Conservation (phyloP, 2,329 filamentous ascomycete species). For the Coleophoma eucalyptorum region DNA sequence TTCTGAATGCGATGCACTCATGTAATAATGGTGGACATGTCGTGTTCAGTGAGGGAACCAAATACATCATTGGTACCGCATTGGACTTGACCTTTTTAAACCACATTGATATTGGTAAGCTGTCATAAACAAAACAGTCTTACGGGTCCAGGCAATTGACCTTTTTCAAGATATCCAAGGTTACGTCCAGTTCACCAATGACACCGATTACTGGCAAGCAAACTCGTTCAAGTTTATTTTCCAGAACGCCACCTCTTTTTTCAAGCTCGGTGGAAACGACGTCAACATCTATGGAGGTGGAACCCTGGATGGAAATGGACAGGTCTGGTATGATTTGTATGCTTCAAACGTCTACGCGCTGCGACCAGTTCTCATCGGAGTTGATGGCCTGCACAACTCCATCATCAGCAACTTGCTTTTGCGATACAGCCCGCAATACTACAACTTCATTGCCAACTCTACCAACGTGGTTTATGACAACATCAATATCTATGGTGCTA, state of each 20-base stretch:
- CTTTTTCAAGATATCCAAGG: constrained; percentile 48
- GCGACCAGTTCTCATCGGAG: constrained; percentile 53
- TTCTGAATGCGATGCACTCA: constrained; percentile 49
- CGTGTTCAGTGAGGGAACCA: constrained; percentile 45
- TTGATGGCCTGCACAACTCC: constrained; percentile 52
- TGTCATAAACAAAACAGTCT: not conserved
- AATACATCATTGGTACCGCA: constrained; percentile 60
- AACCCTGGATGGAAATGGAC: constrained; percentile 60
- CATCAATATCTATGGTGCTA: constrained; percentile 54
- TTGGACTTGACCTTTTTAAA: constrained; percentile 62
- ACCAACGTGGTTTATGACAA: constrained; percentile 60
- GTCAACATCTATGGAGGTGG: constrained; percentile 67
- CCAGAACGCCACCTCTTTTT: constrained; percentile 66
- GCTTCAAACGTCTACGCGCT: constrained; percentile 52
- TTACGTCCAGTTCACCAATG: constrained; percentile 58
- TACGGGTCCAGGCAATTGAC: constrained; percentile 1
- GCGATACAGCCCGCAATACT: constrained; percentile 55
- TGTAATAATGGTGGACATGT: constrained; percentile 62
- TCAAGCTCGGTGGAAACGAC: constrained; percentile 60
- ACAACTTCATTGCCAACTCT: constrained; percentile 63
- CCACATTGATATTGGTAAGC: constrained; percentile 55
- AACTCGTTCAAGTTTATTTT: constrained; percentile 61
- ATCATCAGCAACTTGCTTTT: constrained; percentile 57
- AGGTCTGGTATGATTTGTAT: constrained; percentile 56
- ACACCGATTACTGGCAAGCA: constrained; percentile 66